Evolutionary conservation across 495 filamentous ascomycete genomes (phyloP).

Genomic region (Penicillium manginii): DNA sequence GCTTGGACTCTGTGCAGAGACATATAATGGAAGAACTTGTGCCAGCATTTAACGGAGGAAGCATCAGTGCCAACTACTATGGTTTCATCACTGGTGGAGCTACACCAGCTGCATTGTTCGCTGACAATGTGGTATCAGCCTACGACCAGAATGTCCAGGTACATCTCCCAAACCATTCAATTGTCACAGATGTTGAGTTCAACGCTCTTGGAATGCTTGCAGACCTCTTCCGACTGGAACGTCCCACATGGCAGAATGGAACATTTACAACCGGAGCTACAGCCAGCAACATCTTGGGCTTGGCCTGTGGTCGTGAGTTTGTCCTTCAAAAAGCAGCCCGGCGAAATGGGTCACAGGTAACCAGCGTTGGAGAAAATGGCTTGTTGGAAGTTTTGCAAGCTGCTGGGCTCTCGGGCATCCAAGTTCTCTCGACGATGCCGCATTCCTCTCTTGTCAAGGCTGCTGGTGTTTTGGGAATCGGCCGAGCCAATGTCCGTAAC

Average conservation of each 20-base stretch:
- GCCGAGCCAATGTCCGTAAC: constrained; percentile 66
- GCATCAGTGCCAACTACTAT: constrained; percentile 72
- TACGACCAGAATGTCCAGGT: constrained; percentile 88
- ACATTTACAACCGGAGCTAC: constrained; percentile 93
- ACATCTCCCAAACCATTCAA: constrained; percentile 74
- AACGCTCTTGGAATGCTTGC: constrained; percentile 68
- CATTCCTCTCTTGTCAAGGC: constrained; percentile 86
- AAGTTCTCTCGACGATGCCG: constrained; percentile 77
- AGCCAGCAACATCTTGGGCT: constrained; percentile 78
- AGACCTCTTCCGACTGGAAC: constrained; percentile 66
- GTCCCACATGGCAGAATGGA: constrained; percentile 49
- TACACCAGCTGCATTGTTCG: constrained; percentile 81
- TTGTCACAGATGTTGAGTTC: constrained; percentile 76
- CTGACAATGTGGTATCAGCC: constrained; percentile 76
- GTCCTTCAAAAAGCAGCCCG: constrained; percentile 53
- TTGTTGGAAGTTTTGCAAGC: constrained; percentile 65
- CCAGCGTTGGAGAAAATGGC: constrained; percentile 69
- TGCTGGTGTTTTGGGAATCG: constrained; percentile 78
- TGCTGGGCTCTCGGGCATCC: constrained; percentile 66
- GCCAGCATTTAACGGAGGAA: constrained; percentile 66
- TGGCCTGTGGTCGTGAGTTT: constrained; percentile 76
- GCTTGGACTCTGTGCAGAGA: constrained; percentile 44
- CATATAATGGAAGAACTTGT: constrained; percentile 65
- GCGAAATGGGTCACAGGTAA: constrained; percentile 35
- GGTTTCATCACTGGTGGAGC: constrained; percentile 86